phyloP scores from a whole-genome alignment of 441 rosid genomes.

The Pelargonium australe region DNA sequence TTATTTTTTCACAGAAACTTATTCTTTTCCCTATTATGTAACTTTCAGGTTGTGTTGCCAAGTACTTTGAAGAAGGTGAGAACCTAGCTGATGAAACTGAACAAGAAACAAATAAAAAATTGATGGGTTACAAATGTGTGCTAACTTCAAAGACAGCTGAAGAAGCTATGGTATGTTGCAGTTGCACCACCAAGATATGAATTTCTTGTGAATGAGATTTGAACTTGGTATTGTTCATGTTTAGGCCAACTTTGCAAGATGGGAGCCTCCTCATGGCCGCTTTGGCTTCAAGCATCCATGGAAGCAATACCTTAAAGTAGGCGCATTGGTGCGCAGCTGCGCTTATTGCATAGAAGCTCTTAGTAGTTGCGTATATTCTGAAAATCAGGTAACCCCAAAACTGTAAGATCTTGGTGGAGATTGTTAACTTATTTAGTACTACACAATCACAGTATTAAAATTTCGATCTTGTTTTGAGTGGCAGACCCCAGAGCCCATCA shows the following conservation, averaged over 20 bases:
- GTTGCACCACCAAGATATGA: not conserved
- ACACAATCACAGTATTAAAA: not conserved
- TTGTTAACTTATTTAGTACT: not conserved
- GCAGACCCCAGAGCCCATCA: conserved; percentile 39
- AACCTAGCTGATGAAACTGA: conserved; percentile 14
- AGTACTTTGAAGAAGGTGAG: conserved; percentile 33
- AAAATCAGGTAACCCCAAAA: conserved; percentile 35
- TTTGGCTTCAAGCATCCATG: conserved; percentile 59
- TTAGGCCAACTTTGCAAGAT: conserved; percentile 53
- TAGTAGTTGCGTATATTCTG: conserved; percentile 28
- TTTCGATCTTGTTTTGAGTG: not conserved
- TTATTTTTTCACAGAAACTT: not conserved
- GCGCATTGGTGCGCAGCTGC: conserved; percentile 42
- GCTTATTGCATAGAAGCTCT: conserved; percentile 56
- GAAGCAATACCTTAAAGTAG: conserved; percentile 55
- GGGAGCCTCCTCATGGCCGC: conserved; percentile 67
- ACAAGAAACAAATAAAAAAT: conserved; percentile 27
- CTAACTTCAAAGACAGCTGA: conserved; percentile 57
- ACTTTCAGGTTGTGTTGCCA: conserved; percentile 17
- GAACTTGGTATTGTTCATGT: not conserved
- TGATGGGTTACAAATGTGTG: conserved; percentile 43
- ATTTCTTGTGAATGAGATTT: not conserved
- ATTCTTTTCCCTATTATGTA: not conserved
- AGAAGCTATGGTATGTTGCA: conserved; percentile 43
- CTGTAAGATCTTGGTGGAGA: not conserved